Evolutionary conservation across 2,329 filamentous ascomycete genomes (phyloP).

Genomic region (Didymella exigua): DNA sequence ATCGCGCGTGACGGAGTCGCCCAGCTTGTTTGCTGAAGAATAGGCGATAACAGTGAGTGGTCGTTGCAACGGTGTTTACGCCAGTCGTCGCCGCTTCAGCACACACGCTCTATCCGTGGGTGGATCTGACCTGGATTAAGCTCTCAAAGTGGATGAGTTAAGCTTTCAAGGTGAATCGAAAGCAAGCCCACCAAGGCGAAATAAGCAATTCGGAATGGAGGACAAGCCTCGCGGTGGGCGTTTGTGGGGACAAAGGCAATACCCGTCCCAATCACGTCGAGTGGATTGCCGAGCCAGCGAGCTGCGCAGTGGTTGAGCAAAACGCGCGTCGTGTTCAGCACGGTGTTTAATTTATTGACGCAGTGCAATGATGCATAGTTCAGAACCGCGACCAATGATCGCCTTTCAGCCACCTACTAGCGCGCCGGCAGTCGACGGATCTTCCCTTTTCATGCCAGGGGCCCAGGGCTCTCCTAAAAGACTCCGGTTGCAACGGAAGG

Average conservation of each 20-base stretch:
- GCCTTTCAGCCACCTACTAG: constrained; percentile 1
- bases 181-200: constrained; percentile 7
- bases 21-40: background rate
- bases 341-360: background rate
- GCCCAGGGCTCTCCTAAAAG: background rate
- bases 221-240: constrained; percentile 11
- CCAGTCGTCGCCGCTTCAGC: background rate
- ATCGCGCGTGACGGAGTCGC: background rate
- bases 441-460: constrained; percentile 9
- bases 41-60: background rate
- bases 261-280: background rate
- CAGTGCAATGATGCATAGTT: background rate
- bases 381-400: constrained; percentile 1
- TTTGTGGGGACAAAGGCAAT: constrained; percentile 2
- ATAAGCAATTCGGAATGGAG: constrained; percentile 3
- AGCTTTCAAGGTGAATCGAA: background rate
- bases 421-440: constrained; percentile 7
- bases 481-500: background rate
- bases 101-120: background rate
- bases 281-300: constrained; percentile 1
- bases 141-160: background rate
- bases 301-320: background rate
- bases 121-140: background rate
- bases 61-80: constrained; percentile 3
- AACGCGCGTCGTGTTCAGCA: background rate